A percentile compares a stretch with the other conserved stretches of the same genome.
Conservation (phyloP, 2,329 filamentous ascomycete genomes). For the Colletotrichum sp. region DNA sequence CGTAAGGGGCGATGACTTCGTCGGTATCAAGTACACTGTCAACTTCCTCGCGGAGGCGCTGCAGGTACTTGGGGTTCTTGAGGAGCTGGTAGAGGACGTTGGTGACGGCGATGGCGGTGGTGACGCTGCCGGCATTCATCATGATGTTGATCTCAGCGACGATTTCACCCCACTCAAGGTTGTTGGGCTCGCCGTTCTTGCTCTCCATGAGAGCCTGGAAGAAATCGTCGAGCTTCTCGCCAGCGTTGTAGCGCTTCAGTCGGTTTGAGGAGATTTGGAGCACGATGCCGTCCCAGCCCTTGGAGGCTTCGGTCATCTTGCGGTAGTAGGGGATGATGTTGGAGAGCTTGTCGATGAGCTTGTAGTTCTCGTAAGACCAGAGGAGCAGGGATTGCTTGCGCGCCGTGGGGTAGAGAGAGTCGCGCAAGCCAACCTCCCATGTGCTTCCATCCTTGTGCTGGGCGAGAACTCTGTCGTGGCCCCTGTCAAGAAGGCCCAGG, state of each 20-base stretch:
- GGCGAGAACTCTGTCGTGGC: slow-evolving; percentile 48
- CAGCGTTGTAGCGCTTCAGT: slow-evolving; percentile 45
- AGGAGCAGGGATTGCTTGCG: slow-evolving; percentile 54
- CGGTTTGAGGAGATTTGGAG: neutral
- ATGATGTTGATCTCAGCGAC: slow-evolving; percentile 61
- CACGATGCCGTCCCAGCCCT: slow-evolving; percentile 53
- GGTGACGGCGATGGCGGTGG: slow-evolving; percentile 53
- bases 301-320: slow-evolving; percentile 40
- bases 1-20: slow-evolving; percentile 51
- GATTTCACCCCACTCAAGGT: slow-evolving; percentile 63
- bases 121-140: slow-evolving; percentile 56
- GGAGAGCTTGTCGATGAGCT: slow-evolving; percentile 48
- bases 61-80: slow-evolving; percentile 45
- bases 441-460: slow-evolving; percentile 50
- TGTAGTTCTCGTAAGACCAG: slow-evolving; percentile 58
- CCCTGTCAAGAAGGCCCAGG: slow-evolving; percentile 57
- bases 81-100: slow-evolving; percentile 60
- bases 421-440: slow-evolving; percentile 51
- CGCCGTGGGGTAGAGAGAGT: slow-evolving; percentile 55
- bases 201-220: slow-evolving; percentile 1
- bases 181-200: slow-evolving; percentile 39
- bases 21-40: slow-evolving; percentile 46
- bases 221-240: slow-evolving; percentile 56
- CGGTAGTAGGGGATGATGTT: slow-evolving; percentile 52
- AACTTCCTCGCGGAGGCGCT: slow-evolving; percentile 48